Evolutionary conservation across 208 protist species (phyloP).

Genomic region (Leishmania lainsoni): DNA sequence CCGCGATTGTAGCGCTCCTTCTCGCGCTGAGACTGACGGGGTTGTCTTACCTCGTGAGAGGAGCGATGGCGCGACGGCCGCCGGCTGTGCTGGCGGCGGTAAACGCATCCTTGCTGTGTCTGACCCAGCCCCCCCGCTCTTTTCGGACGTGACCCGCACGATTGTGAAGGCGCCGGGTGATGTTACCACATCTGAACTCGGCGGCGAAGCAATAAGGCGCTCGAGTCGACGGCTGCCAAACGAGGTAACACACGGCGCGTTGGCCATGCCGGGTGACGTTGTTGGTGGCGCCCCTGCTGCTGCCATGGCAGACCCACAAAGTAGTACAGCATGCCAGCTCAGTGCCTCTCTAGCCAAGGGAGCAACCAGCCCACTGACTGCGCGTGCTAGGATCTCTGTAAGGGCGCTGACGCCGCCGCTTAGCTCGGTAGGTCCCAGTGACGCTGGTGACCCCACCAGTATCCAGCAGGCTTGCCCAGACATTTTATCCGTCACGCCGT

Average conservation of each 20-base stretch:
- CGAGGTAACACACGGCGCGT: background rate
- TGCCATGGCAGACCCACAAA: background rate
- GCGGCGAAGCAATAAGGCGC: background rate
- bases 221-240: background rate
- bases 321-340: background rate
- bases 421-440: background rate
- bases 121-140: background rate
- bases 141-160: background rate
- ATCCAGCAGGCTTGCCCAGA: background rate
- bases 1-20: too few relatives aligned
- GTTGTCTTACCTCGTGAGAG: background rate
- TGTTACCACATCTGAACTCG: background rate
- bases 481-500: background rate
- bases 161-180: background rate
- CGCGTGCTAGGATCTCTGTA: background rate
- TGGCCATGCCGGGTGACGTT: background rate
- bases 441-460: background rate
- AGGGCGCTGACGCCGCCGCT: background rate
- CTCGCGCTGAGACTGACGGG: background rate
- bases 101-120: background rate
- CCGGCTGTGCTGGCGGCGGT: background rate
- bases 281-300: background rate
- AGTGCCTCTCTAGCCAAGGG: background rate
- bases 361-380: background rate
- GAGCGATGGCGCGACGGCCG: background rate